phyloP scores from a whole-genome alignment of 192 early-diverging fungal species.

The Glomus cerebriforme region DNA sequence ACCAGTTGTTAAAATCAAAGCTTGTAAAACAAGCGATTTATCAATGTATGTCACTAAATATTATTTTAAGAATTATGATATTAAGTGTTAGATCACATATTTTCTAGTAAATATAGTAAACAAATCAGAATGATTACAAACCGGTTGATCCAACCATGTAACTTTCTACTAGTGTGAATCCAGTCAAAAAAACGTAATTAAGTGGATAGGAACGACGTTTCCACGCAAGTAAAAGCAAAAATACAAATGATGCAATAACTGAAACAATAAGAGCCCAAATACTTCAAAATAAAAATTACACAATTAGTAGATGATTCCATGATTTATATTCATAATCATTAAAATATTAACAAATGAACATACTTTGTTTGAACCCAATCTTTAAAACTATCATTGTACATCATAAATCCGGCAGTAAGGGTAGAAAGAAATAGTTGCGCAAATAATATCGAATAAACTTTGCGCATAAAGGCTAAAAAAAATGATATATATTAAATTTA shows the following conservation, averaged over 20 bases:
- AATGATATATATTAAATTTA: not conserved
- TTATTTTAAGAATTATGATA: not conserved
- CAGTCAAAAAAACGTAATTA: conserved; percentile 61
- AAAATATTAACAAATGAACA: not conserved
- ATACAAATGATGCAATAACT: conserved; percentile 50
- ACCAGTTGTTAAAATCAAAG: conserved; percentile 69
- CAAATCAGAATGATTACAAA: conserved; percentile 23
- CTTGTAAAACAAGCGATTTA: conserved; percentile 67
- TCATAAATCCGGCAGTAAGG: conserved; percentile 55
- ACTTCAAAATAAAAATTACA: conserved; percentile 38
- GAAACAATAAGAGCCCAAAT: conserved; percentile 61
- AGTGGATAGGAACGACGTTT: conserved; percentile 63
- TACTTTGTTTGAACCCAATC: conserved; percentile 58
- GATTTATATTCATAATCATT: not conserved
- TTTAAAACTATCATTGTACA: conserved; percentile 53
- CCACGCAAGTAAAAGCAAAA: conserved; percentile 54
- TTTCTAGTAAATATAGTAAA: not conserved
- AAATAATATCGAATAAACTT: conserved; percentile 71
- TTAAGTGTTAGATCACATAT: not conserved
- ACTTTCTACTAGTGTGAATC: conserved; percentile 63
- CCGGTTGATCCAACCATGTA: conserved; percentile 42
- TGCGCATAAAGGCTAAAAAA: conserved; percentile 62
- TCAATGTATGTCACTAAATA: conserved; percentile 65
- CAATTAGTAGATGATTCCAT: not conserved
- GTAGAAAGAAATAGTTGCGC: conserved; percentile 63